phyloP scores from a whole-genome alignment of 257 asterid species.

The Lantana camara region DNA sequence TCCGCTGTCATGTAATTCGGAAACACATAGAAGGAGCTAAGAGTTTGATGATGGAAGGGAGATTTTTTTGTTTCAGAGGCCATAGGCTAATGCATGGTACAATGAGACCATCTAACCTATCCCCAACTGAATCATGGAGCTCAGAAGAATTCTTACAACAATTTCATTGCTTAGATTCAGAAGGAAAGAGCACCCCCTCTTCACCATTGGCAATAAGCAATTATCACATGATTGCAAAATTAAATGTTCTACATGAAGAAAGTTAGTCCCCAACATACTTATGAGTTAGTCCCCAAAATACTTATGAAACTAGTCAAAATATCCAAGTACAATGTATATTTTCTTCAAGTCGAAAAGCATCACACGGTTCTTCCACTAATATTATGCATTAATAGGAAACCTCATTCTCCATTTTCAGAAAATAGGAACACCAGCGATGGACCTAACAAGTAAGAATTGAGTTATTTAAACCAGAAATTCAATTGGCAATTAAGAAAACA shows the following conservation, averaged over 20 bases:
- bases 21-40: no score
- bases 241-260: background rate
- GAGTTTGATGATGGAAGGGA: no score
- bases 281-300: no score
- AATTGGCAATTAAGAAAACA: slow-evolving; percentile 18
- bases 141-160: background rate
- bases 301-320: slow-evolving; percentile 2
- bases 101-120: background rate
- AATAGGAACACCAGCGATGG: background rate
- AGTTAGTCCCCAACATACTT: background rate
- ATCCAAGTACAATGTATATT: background rate
- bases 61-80: no score
- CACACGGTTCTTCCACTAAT: background rate
- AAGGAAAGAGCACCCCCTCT: background rate
- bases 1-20: background rate
- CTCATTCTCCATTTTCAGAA: background rate
- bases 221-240: background rate
- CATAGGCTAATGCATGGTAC: background rate
- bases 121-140: slow-evolving; percentile 12
- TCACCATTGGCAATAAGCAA: background rate
- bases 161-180: background rate
- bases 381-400: background rate
- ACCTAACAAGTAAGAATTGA: background rate
- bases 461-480: background rate
- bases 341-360: background rate